These are phyloP conservation scores for Zalerion maritima DNA, from an alignment of 495 filamentous ascomycete genomes.

Conservation along the genomic window DNA sequence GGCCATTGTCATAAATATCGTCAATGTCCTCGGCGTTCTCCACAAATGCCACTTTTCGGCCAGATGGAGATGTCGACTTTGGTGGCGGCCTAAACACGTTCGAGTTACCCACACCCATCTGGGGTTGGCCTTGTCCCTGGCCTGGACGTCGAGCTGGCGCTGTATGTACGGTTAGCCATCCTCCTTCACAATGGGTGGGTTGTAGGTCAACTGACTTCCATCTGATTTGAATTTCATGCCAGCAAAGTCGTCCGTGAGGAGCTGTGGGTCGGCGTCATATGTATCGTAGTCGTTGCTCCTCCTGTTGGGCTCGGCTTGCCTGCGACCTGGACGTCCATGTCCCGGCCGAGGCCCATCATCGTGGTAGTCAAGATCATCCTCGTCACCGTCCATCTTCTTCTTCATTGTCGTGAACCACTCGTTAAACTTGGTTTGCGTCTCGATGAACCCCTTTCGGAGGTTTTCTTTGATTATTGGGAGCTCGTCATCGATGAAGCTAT, in stretches of 20 bases:
- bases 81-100: slow-evolving; percentile 65
- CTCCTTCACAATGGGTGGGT: too few species aligned
- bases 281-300: slow-evolving; percentile 71
- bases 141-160: slow-evolving; percentile 13
- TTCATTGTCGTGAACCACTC: slow-evolving; percentile 79
- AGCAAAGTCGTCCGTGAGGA: slow-evolving; percentile 84
- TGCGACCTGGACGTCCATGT: slow-evolving; percentile 14
- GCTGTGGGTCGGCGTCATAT: slow-evolving; percentile 90
- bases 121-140: slow-evolving; percentile 30
- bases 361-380: slow-evolving; percentile 39
- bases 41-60: slow-evolving; percentile 67
- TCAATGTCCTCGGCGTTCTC: slow-evolving; percentile 65
- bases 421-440: slow-evolving; percentile 89
- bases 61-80: slow-evolving; percentile 43
- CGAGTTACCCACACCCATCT: slow-evolving; percentile 64
- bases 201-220: slow-evolving; percentile 41
- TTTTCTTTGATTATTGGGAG: slow-evolving; percentile 88
- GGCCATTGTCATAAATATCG: slow-evolving; percentile 51
- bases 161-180: slow-evolving; percentile 8
- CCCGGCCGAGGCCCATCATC: slow-evolving; percentile 22
- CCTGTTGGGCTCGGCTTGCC: slow-evolving; percentile 32
- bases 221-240: slow-evolving; percentile 69
- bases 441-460: slow-evolving; percentile 83
- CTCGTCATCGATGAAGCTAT: slow-evolving; percentile 92
- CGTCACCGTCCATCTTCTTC: slow-evolving; percentile 82